Base-by-base conservation (phyloP, 768 basidiomycete genomes). In the Leccinum incarnatum region DNA sequence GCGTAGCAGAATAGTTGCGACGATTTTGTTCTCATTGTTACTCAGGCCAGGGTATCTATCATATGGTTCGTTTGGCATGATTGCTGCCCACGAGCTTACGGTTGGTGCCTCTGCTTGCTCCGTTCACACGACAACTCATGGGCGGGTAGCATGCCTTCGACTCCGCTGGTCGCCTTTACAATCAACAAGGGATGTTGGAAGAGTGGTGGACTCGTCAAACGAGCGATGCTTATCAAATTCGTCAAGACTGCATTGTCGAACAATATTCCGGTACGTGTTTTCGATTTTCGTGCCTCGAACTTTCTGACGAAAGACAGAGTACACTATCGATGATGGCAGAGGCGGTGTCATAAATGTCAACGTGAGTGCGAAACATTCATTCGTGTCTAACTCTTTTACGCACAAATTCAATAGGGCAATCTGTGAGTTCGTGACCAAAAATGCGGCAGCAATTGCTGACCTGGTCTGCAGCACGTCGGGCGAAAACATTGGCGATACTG, bases 161-260 rank as follows among this genome's bases (percentile, higher is more conserved):
- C 72, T 91, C 93, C 53, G 83, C 91, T 54, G 95, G 95, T 8
- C 80, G 91, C 53, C 78, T 95, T 64, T 99, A 95, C 72, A 95
- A 98, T 70, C 89, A 93, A 70, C 75, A 89, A 42, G 97, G 96
- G 53, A 88, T 88, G 73, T 76, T 95, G 12, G 86, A 89, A 58
- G 80, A 94, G 66, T 98, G 95, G 95, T 98, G 95, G 95, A 88
- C 91, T 2, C 91, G 95, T 60, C 76, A 78, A 45, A 98, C 96
- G 3, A 91, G 88, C 65, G 80, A 85, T 61, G 88, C 87, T 0
- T 99, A 95, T 79, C 78, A 91, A 55, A 79, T 82, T 60, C 87
- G 88, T 55, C 89, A 93, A 65, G 82, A 89, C 55, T 98, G 96
- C 70, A 88, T 99, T 55, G 85, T 91, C n/a, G 81, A 89, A 54